These are phyloP conservation scores for Basipetospora chlamydospora DNA, from an alignment of 2,329 filamentous ascomycete species.

Conservation along the genomic window DNA sequence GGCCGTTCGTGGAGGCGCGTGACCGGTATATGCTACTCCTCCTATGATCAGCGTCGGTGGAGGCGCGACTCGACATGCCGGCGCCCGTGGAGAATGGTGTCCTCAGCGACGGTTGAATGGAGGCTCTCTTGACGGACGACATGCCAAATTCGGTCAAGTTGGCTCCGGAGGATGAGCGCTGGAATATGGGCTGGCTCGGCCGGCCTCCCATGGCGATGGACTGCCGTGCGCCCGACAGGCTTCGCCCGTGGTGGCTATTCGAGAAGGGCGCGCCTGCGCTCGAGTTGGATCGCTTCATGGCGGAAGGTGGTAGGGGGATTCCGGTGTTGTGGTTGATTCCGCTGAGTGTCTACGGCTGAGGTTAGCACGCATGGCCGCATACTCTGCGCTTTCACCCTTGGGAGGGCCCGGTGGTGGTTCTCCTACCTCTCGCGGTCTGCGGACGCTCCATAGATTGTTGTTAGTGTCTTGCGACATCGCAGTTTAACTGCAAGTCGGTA, in stretches of 20 bases:
- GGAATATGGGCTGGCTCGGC: constrained; percentile 76
- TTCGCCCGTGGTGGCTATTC: constrained; percentile 57
- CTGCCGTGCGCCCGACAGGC: constrained; percentile 68
- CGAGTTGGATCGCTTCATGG: constrained; percentile 84
- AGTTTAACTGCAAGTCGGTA: too few species aligned
- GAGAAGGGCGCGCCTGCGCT: constrained; percentile 52
- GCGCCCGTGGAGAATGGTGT: constrained; percentile 28
- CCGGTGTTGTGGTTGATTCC: constrained; percentile 69
- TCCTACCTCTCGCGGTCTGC: constrained; percentile 75
- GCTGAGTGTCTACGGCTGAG: constrained; percentile 57
- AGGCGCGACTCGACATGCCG: constrained; percentile 22
- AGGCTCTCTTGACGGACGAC: constrained; percentile 73
- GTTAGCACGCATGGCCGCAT: background rate
- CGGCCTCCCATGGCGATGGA: constrained; percentile 74
- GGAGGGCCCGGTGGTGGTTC: background rate
- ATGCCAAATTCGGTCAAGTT: constrained; percentile 69
- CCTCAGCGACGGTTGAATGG: constrained; percentile 61
- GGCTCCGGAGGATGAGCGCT: constrained; percentile 67
- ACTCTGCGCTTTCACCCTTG: too few species aligned
- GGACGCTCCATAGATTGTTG: constrained; percentile 81
- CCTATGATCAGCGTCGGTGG: constrained; percentile 39
- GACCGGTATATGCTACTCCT: constrained; percentile 71
- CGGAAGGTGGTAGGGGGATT: constrained; percentile 81
- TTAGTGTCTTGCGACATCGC: constrained; percentile 81
- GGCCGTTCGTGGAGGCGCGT: constrained; percentile 52